Conservation (phyloP, 805 yeast species). For the Teunomyces pallodes region DNA sequence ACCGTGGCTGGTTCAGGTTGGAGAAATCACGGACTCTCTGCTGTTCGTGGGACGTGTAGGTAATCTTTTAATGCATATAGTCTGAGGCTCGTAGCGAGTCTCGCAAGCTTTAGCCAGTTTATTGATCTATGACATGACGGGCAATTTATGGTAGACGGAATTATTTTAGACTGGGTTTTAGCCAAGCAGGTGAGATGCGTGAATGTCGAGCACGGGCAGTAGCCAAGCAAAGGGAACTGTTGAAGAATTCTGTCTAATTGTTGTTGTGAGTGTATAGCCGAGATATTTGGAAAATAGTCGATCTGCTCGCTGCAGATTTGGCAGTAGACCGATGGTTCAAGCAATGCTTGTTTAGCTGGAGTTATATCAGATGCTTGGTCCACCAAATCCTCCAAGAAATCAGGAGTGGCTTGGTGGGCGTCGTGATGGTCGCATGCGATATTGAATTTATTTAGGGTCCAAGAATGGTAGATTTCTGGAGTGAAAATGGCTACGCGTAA, state of each 20-base stretch:
- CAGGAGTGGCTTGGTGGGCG: not conserved
- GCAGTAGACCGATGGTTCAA: slow-evolving; percentile 19
- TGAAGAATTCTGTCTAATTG: slow-evolving; percentile 4
- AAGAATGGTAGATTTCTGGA: not conserved
- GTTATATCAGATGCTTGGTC: slow-evolving; percentile 10
- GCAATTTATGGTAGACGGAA: slow-evolving; percentile 12
- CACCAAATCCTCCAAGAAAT: not conserved
- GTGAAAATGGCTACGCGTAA: slow-evolving; percentile 48
- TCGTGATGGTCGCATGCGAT: not conserved
- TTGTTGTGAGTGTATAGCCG: slow-evolving; percentile 1
- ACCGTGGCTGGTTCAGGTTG: slow-evolving; percentile 46
- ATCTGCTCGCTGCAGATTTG: slow-evolving; percentile 25
- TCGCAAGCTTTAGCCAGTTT: slow-evolving; percentile 19
- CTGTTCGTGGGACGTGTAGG: not conserved
- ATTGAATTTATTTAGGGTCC: not conserved
- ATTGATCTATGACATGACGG: slow-evolving; percentile 13
- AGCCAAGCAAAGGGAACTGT: slow-evolving; percentile 30
- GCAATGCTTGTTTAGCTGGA: slow-evolving; percentile 17
- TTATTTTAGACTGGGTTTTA: not conserved
- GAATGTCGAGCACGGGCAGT: slow-evolving; percentile 36
- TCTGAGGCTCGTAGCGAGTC: slow-evolving; percentile 20
- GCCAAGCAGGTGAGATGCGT: slow-evolving; percentile 43
- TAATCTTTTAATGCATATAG: slow-evolving; percentile 14
- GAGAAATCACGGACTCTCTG: not conserved
- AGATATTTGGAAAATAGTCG: slow-evolving; percentile 29